Evolutionary conservation across 1,284 basidiomycete species (phyloP), one percentile per base, ranked within the genome.

Genomic region (Leccinum angustisporum): DNA sequence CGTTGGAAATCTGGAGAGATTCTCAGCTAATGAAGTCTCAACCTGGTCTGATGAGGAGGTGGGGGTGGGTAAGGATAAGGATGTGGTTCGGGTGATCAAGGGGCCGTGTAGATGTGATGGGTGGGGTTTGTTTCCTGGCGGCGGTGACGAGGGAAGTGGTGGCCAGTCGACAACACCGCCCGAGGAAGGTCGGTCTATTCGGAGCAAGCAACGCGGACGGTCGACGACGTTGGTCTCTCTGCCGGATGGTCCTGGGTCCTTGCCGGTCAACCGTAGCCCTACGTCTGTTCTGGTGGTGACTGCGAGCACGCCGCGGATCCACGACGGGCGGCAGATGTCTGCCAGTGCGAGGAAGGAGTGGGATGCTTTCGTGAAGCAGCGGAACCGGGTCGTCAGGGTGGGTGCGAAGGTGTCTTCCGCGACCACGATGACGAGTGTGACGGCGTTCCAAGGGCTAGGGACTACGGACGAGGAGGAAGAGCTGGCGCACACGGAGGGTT

Each of bases 331-430:
- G 58, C 95, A 99, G 71, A 78, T 81, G 6, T 77, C 82, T 10
- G 89, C 89, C 65, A 82, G 89, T 10, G 89, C 89, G 65, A 82
- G 89, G 63, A 86, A 86, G 61, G 90, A 91, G 60, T 99, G 97
- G 97, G 94, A 97, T 67, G 81, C 79, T 0, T 98, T 97, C 74
- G 85, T 98, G 16, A 86, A 84, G 64, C 86, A 86, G 76, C 77
- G 88, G 58, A 81, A 77, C 67, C 82, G 84, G 68, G 78, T 76
- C 31, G 2, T 18, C 9, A 46, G 40, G 40, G 75, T 57, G 66
- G 70, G 33, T 7, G 53, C 65, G 18, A 73, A 75, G 34, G 50
- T 64, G 2, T 57, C 66, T 6, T 53, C 58, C 2, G 33, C 62
- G 10, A 58, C 61, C 33, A 57, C 30, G 30, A 57, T 59, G n/a